Base-by-base conservation (phyloP, 148 eudicot genomes). In the Amaranthus hypochondriacus region DNA sequence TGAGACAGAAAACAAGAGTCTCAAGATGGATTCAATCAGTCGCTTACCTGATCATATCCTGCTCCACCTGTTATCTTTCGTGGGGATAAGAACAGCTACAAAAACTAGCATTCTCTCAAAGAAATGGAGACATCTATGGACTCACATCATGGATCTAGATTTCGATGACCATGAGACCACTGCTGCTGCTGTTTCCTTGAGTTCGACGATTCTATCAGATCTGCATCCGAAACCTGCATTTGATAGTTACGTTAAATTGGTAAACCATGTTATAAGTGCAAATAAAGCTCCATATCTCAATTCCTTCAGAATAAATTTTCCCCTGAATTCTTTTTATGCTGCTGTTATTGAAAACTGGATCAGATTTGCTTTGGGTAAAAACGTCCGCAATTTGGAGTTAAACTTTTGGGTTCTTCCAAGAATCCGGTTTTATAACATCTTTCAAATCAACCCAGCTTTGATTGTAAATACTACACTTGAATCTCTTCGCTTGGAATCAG, bases 111-210 rank as follows among this genome's bases (percentile, higher is more conserved):
- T 70, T 3, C 62, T 70, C 43, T 56, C 73, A 1, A 70, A 47
- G 62, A 42, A 63, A 2, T 70, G 73, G 73, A 70, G 73, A 46
- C 7, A 44, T 44, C 13, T 56, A 12, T 70, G 62, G 61, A 56
- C 62, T 55, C 42, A 70, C n/a, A 14, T 70, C 2, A 13, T 13
- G 11, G 63, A 70, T 56, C 46, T 70, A 8, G 51, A 70, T 56
- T 70, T 70, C 13, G 51, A 70, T 39, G n/a, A 9, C 39, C 9
- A 21, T 46, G 13, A 56, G 50, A 7, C 10, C 2, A 5, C 7
- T 56, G 14, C 7, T 55, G 0, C 4, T 43, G 6, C 39, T 28
- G 39, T 28, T 28, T 28, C 39, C 39, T 28, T 28, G 39, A 28
- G 39, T 28, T 28, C 5, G 43, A 2, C 1, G 11, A 43, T 1